A percentile compares a stretch with the other conserved stretches of the same genome.
These are phyloP conservation scores for Phytophthora sansomeana DNA, from an alignment of 352 stramenopile species.

Conservation along the genomic window DNA sequence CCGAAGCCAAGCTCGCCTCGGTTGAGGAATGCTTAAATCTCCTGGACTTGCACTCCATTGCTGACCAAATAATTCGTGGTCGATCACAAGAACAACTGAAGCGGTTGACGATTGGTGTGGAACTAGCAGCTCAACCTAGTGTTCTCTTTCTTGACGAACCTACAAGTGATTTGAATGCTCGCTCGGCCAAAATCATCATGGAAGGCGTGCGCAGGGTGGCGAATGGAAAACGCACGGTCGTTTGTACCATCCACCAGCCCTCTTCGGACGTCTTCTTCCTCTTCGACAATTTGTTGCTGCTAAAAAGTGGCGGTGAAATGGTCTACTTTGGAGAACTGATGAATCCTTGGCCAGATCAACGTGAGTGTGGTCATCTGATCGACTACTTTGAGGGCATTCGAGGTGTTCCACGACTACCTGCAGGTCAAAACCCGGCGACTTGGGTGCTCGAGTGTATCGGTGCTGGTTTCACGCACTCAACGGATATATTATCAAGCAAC, in stretches of 20 bases:
- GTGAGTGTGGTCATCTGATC: too few species aligned
- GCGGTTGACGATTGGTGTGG: slow-evolving; percentile 22
- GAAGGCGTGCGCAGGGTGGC: slow-evolving; percentile 27
- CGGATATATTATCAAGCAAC: not conserved
- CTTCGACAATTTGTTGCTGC: slow-evolving; percentile 21
- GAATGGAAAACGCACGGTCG: slow-evolving; percentile 9
- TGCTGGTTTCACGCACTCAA: too few species aligned
- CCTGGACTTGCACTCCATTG: slow-evolving; percentile 16
- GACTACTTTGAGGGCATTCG: slow-evolving; percentile 37
- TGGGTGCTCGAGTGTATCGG: slow-evolving; percentile 25
- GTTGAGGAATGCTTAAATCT: slow-evolving; percentile 16
- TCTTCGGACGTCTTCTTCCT: slow-evolving; percentile 23
- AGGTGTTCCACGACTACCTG: slow-evolving; percentile 7
- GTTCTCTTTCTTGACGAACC: slow-evolving; percentile 29
- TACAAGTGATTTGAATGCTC: slow-evolving; percentile 24
- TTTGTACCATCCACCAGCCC: slow-evolving; percentile 23
- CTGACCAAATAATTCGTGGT: slow-evolving; percentile 28
- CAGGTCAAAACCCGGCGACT: slow-evolving; percentile 46
- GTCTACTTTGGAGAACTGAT: slow-evolving; percentile 14
- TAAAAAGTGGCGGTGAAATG: slow-evolving; percentile 21
- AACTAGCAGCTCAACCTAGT: slow-evolving; percentile 19
- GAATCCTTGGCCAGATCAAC: too few species aligned
- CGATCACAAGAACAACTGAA: slow-evolving; percentile 33
- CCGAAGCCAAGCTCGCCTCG: too few species aligned
- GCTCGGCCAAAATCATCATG: slow-evolving; percentile 29